These are phyloP conservation scores for Cryptosporidium meleagridis DNA, from an alignment of 169 alveolate genomes.

Conservation along the genomic window DNA sequence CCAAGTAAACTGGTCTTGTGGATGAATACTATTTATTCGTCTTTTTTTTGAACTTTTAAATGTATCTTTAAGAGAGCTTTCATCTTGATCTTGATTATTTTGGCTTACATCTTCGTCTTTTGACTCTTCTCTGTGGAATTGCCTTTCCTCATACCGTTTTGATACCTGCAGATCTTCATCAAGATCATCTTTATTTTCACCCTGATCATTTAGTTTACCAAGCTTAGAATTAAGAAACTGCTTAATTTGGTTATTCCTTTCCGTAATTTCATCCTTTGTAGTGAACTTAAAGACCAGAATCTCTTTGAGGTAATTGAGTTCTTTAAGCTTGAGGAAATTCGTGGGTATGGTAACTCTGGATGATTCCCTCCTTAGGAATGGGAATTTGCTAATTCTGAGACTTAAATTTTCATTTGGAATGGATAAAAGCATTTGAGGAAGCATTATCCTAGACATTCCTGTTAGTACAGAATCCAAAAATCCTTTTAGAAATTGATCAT, in stretches of 20 bases:
- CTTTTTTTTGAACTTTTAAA: slow-evolving; percentile 50
- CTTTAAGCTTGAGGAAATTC: background rate
- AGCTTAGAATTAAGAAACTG: slow-evolving; percentile 1
- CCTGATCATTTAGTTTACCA: slow-evolving; percentile 1
- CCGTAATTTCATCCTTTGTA: slow-evolving; percentile 12
- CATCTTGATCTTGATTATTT: background rate
- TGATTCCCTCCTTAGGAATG: background rate
- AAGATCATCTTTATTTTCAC: slow-evolving; percentile 2
- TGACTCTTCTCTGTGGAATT: background rate
- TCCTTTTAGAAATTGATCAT: slow-evolving; percentile 16
- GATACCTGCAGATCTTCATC: slow-evolving; percentile 33
- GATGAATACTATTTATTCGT: background rate
- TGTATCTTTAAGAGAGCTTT: background rate
- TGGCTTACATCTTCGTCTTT: background rate
- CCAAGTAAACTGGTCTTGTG: slow-evolving; percentile 5
- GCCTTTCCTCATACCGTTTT: slow-evolving; percentile 27
- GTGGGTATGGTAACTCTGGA: slow-evolving; percentile 3
- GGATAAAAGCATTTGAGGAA: slow-evolving; percentile 41
- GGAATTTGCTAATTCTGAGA: background rate
- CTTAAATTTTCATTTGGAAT: slow-evolving; percentile 31
- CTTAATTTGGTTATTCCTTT: background rate
- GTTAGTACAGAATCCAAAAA: slow-evolving; percentile 16
- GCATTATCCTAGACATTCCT: slow-evolving; percentile 52
- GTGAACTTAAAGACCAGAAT: slow-evolving; percentile 26
- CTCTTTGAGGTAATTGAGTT: slow-evolving; percentile 4